A percentile compares a stretch with the other conserved stretches of the same genome.
phyloP scores from a whole-genome alignment of 768 basidiomycete genomes.

The Tephrocybe sp. region DNA sequence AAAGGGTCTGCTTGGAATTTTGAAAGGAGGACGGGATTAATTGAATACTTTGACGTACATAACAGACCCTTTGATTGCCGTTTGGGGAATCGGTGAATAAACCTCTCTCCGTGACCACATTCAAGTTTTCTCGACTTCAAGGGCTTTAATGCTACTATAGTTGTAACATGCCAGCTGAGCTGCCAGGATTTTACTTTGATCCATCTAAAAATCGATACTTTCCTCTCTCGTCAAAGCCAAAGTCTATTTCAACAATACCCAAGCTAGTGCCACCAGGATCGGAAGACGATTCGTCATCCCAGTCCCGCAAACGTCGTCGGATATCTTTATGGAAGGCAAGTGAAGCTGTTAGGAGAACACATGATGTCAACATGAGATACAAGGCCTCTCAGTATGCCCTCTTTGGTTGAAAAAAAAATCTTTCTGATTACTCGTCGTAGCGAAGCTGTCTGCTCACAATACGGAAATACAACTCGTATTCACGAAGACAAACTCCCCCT shows the following conservation, averaged over 20 bases:
- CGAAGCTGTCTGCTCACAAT: conserved; percentile 36
- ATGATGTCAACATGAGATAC: conserved; percentile 8
- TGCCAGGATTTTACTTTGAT: conserved; percentile 62
- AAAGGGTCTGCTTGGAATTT: too few relatives aligned
- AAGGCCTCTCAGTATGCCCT: conserved; percentile 17
- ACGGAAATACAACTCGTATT: conserved; percentile 33
- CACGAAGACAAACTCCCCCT: conserved; percentile 27
- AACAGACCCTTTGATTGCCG: neutral
- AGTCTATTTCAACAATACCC: conserved; percentile 10
- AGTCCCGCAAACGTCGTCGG: conserved; percentile 12
- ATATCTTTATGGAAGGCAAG: conserved; percentile 16
- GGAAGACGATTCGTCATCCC: neutral
- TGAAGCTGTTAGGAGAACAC: conserved; percentile 14
- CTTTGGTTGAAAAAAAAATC: neutral
- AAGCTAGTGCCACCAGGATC: neutral
- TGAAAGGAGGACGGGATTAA: too few relatives aligned
- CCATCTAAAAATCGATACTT: conserved; percentile 52
- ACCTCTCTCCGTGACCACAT: neutral
- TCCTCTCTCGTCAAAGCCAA: conserved; percentile 42
- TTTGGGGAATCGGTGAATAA: neutral
- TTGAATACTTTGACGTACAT: too few relatives aligned
- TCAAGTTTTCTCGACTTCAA: neutral
- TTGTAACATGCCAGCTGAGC: conserved; percentile 38
- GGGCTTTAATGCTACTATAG: neutral
- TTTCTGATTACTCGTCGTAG: conserved; percentile 22